Evolutionary conservation across 2,329 filamentous ascomycete species (phyloP).

Genomic region (Cladosporium oxysporum): DNA sequence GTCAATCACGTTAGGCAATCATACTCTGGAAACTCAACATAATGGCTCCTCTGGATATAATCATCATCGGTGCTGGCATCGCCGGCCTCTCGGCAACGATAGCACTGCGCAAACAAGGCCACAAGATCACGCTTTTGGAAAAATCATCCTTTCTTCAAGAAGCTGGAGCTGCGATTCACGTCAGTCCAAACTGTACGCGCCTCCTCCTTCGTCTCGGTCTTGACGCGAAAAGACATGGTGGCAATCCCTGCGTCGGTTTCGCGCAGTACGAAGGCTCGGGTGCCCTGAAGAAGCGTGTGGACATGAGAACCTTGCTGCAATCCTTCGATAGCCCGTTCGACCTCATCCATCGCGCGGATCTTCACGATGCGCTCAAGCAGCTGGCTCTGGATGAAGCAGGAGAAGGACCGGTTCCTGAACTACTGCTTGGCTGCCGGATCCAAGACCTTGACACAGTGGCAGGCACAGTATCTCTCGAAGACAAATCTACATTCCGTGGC

Average conservation of each 20-base stretch:
- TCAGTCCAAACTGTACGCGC: slow-evolving; percentile 63
- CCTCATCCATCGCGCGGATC: slow-evolving; percentile 52
- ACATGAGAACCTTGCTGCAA: not conserved
- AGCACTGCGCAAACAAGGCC: slow-evolving; percentile 32
- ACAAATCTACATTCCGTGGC: slow-evolving; percentile 30
- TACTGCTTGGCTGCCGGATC: slow-evolving; percentile 30
- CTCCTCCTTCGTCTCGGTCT: slow-evolving; percentile 46
- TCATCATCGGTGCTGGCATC: slow-evolving; percentile 34
- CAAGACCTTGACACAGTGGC: slow-evolving; percentile 26
- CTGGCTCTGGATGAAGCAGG: slow-evolving; percentile 26
- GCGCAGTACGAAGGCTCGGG: slow-evolving; percentile 19
- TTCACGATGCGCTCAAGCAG: slow-evolving; percentile 47
- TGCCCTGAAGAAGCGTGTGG: slow-evolving; percentile 18
- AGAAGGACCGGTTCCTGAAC: slow-evolving; percentile 27
- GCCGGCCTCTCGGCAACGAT: slow-evolving; percentile 33
- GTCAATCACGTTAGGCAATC: too few species aligned
- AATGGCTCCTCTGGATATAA: slow-evolving; percentile 23
- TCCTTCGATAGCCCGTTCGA: slow-evolving; percentile 33
- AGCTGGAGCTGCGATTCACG: slow-evolving; percentile 62
- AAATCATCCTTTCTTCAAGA: slow-evolving; percentile 60
- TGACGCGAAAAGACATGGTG: slow-evolving; percentile 14
- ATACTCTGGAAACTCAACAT: not conserved
- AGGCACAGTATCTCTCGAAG: slow-evolving; percentile 31
- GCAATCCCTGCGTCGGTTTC: slow-evolving; percentile 22
- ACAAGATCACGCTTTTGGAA: slow-evolving; percentile 33